These are phyloP conservation scores for Aspergillus transmontanensis DNA, from an alignment of 2,329 filamentous ascomycete species.

Conservation along the genomic window DNA sequence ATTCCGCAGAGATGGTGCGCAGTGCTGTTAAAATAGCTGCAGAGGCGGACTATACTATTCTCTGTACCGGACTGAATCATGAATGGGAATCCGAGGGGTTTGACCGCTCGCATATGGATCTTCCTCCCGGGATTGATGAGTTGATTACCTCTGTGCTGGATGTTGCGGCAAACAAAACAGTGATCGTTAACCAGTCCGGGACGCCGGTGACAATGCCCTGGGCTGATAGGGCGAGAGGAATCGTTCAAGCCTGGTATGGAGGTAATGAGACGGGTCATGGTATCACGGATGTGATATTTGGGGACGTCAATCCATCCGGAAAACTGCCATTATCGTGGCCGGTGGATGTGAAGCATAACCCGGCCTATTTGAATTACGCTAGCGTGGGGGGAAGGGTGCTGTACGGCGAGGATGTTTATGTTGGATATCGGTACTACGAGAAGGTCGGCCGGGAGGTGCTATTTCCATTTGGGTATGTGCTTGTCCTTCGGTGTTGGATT, in stretches of 20 bases:
- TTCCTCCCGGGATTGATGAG: conserved; percentile 55
- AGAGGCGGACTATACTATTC: conserved; percentile 23
- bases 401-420: conserved; percentile 77
- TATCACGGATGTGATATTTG: conserved; percentile 76
- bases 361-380: conserved; percentile 71
- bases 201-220: conserved; percentile 61
- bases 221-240: conserved; percentile 48
- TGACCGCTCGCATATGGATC: conserved; percentile 57
- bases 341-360: conserved; percentile 65
- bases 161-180: conserved; percentile 65
- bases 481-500: not conserved
- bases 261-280: conserved; percentile 80
- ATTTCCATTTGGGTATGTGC: conserved; percentile 65
- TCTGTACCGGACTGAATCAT: conserved; percentile 27
- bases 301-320: conserved; percentile 69
- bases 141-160: conserved; percentile 64
- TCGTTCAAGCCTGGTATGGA: conserved; percentile 79
- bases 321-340: conserved; percentile 76
- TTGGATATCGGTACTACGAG: conserved; percentile 80
- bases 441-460: conserved; percentile 62
- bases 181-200: conserved; percentile 74
- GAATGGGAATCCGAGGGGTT: conserved; percentile 41
- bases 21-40: conserved; percentile 18
- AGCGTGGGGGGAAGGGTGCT: conserved; percentile 70
- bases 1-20: conserved; percentile 15